Base-by-base conservation (phyloP, 2,329 filamentous ascomycete genomes). In the Fusarium penzigii region DNA sequence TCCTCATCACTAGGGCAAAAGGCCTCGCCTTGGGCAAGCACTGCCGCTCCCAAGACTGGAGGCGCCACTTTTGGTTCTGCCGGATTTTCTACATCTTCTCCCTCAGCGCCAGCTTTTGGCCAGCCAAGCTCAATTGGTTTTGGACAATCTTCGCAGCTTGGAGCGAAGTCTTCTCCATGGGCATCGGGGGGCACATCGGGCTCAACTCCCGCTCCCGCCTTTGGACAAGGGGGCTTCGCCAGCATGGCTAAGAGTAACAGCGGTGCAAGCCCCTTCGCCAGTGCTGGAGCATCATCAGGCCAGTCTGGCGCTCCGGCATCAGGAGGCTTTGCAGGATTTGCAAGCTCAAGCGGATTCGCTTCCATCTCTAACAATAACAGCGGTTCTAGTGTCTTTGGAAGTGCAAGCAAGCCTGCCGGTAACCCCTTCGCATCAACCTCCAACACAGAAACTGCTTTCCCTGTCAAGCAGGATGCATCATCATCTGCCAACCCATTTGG, bases 161-260 rank as follows among this genome's bases (percentile, higher is more conserved):
- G 79, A 2, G 59, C 72, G 42, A 78, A 77, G 55, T 59, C 73
- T 3, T 85, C 83, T 6, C 81, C 80, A 11, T 86, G 83, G 83
- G 75, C 56, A 42, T 46, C 63, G 46, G 44, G 46, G 2, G 65
- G 55, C 13, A 14, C 32, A 36, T 55, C 65, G 5, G 52, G 57
- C n/a, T 46, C 66, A 8, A 49, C 70, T 5, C 72, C 80, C 16
- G 71, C 70, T 5, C 72, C 80, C 16, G 71, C 78, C 2, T 86
- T 86, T 67, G 83, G 83, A 2, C 81, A 85, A 63, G 68, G 78
- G 8, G 74, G 77, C 13, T 81, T 83, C 49, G 65, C 77, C 7
- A 72, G 69, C 46, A 70, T 75, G 47, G 67, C 73, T 6, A 70
- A 69, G 3, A 73, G 70, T 44, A 68, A 57, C 29, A 63, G 47